phyloP scores from a whole-genome alignment of 495 filamentous ascomycete species.

The Aspergillus avenaceus region DNA sequence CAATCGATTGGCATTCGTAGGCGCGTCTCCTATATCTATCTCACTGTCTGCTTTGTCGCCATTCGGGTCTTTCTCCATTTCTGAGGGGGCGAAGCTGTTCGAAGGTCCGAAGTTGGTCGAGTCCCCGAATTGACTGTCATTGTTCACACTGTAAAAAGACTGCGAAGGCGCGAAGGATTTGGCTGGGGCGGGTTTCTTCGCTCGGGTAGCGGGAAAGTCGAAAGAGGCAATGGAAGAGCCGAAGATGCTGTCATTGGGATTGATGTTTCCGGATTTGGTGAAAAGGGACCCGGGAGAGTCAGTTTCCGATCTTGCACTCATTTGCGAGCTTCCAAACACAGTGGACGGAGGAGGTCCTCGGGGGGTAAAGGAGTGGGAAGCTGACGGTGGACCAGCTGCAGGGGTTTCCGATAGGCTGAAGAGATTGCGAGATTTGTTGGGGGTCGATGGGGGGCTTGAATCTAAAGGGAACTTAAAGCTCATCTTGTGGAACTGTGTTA shows the following conservation, averaged over 20 bases:
- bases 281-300: slow-evolving; percentile 33
- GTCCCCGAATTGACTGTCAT: slow-evolving; percentile 40
- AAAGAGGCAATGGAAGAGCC: slow-evolving; percentile 38
- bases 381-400: slow-evolving; percentile 67
- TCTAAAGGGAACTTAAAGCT: slow-evolving; percentile 36
- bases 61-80: slow-evolving; percentile 30
- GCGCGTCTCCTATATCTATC: slow-evolving; percentile 23
- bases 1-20: slow-evolving; percentile 21
- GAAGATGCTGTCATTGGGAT: slow-evolving; percentile 41
- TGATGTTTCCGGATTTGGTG: slow-evolving; percentile 37
- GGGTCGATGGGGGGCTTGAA: slow-evolving; percentile 37
- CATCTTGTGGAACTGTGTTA: slow-evolving; percentile 24
- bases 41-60: slow-evolving; percentile 35
- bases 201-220: slow-evolving; percentile 33
- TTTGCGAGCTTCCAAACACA: slow-evolving; percentile 62
- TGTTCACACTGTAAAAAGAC: slow-evolving; percentile 34
- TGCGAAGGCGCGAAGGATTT: slow-evolving; percentile 27
- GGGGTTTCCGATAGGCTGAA: slow-evolving; percentile 70
- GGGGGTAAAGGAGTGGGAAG: slow-evolving; percentile 68
- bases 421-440: slow-evolving; percentile 37
- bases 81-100: slow-evolving; percentile 28
- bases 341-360: slow-evolving; percentile 62
- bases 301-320: slow-evolving; percentile 40
- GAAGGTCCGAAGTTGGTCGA: slow-evolving; percentile 25
- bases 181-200: slow-evolving; percentile 19